Base-by-base conservation (phyloP, 1,139 yeast genomes). In the Insectozyma bohioensis region DNA sequence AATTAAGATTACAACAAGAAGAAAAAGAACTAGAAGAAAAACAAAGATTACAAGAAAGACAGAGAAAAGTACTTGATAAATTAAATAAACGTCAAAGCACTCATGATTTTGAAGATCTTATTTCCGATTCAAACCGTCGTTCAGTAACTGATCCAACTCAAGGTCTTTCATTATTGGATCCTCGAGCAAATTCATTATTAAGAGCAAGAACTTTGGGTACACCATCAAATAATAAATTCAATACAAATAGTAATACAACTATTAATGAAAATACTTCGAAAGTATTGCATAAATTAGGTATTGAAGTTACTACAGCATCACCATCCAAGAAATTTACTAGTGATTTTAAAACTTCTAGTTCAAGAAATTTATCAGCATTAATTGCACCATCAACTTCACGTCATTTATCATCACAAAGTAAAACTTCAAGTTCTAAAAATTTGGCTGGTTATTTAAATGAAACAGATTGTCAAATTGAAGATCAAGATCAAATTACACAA, bases 351-450 rank as follows among this genome's bases (percentile, higher is more conserved):
- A 66, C 75, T 16, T 65, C 75, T 5, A 65, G 73, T 31, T 68
- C 76, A 1, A 67, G 60, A 39, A 57, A 65, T 39, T 63, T 73
- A 21, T 55, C 74, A 4, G 51, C 61, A 20, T 56, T 37, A 9
- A 62, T 38, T 51, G 33, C 23, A 8, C 30, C 40, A 14, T 12
- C 33, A 8, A 23, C 16, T 16, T 25, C 34, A 11, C 63, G 28
- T 11, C 18, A 27, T 12, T 21, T 32, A 37, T 24, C 41, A 35
- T 19, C 28, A 27, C 20, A 40, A 24, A 16, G 15, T 13, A 67
- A 71, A 42, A 67, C 75, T 18, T 66, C 75, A 4, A 66, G 74
- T 32, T 69, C 76, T 2, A 68, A 61, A 40, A 57, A 66, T 39
- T 64, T 73, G 28, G 55, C 74, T 3, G 52, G 59, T 20, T 59